Base-by-base conservation (phyloP, 331 rosid genomes). In the Acacia pycnantha region DNA sequence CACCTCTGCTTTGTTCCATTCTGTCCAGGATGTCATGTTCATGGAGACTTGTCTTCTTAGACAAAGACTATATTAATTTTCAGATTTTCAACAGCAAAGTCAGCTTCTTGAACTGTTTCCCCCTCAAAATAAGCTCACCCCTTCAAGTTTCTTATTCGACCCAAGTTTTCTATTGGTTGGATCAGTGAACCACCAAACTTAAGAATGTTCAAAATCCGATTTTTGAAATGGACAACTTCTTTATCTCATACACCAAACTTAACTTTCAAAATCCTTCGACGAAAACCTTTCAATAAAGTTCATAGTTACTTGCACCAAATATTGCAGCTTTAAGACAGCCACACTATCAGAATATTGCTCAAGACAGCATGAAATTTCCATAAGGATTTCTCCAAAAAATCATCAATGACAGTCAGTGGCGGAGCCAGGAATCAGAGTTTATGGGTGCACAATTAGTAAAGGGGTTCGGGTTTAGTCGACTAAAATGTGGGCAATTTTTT, bases 51-150 rank as follows among this genome's bases (percentile, higher is more conserved):
- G 87, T 74, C 46, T 69, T 16, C 33, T 76, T 69, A 77, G 84
- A 84, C 77, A n/a, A n/a, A 51, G 74, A 84, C 88, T n/a, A n/a
- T 82, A 65, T 82, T 82, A 46, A 21, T 72, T 79, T 82, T 26
- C 33, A 11, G 2, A 24, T 59, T 26, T 78, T 77, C 68, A 69
- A 47, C 59, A 47, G 43, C 41, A 13, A 72, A 72, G 26, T 72
- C 8, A 19, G 5, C 61, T 8, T 72, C 76, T 27, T 12, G 24
- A 47, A 15, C 19, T 24, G 13, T 46, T 44, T 24, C 26, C 37
- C 26, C 58, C 76, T 46, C 59, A 24, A 15, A 47, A 46, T 13
- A 44, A 71, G 76, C 7, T 71, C 59, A 71, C 6, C 22, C 59
- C 59, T 46, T 47, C 59, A 72, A 47, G 61, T 72, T 72, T 72